Base-by-base conservation (phyloP, 192 early-diverging fungal genomes). In the Globomyces pollinis-pini region DNA sequence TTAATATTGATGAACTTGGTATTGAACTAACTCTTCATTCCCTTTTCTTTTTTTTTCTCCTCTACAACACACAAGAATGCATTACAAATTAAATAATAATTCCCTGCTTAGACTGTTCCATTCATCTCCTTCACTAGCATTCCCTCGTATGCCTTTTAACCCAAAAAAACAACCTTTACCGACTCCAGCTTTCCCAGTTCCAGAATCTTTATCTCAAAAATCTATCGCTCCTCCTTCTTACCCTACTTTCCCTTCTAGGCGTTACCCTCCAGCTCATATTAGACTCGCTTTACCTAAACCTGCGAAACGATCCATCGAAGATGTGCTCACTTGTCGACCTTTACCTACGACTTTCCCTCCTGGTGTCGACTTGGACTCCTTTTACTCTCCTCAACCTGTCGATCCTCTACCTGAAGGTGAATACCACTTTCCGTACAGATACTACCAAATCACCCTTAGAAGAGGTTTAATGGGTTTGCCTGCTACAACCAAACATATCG, bases 391-490 rank as follows among this genome's bases (percentile, higher is more conserved):
- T 2, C 61, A 61, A 12, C 53, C 50, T 29, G 43, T 30, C 9
- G 61, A 62, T 3, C 57, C 68, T 15, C 26, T 51, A 13, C 13
- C 38, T 28, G 57, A 38, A 0, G 47, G 23, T 3, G 4, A 31
- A 11, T 36, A 69, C 39, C 49, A 42, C 15, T 74, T 62, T 50
- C 69, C 69, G 15, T 78, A 67, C 70, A 44, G 44, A 35, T 75
- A 65, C 53, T 87, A 81, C 68, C 69, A 84, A 62, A 72, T 87
- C 58, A 77, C 79, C 35, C 63, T 85, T n/a, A 53, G 64, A 5
- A 75, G 81, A 52, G 78, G 77, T 36, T 58, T 83, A 1, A 71
- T 76, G 47, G 86, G 86, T 0, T 60, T 87, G 53, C 72, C 75
- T 8, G 67, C 71, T 36, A 53, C 47, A 26, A 79, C 75, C 23